Conservation (phyloP, 805 yeast genomes). For the Candida pseudoglaebosa region DNA sequence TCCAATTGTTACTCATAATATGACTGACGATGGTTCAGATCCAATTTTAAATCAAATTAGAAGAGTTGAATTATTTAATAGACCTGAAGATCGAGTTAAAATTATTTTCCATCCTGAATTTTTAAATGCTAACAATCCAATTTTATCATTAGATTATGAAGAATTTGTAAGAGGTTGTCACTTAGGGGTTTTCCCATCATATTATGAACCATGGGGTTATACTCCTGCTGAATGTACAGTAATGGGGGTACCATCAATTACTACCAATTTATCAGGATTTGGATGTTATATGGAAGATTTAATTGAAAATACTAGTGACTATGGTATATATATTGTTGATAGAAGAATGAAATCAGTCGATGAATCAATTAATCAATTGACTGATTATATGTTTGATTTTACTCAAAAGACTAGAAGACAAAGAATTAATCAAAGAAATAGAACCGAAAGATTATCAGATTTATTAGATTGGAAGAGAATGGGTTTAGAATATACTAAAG, state of each 20-base stretch:
- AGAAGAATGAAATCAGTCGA: constrained; percentile 89
- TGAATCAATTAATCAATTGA: constrained; percentile 86
- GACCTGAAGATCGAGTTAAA: constrained; percentile 86
- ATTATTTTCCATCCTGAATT: constrained; percentile 98
- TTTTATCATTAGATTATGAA: constrained; percentile 88
- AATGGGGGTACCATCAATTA: constrained; percentile 97
- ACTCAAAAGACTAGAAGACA: constrained; percentile 89
- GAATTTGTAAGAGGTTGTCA: constrained; percentile 98
- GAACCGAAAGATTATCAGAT: constrained; percentile 92
- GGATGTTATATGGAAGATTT: constrained; percentile 99
- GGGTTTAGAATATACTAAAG: constrained; percentile 96
- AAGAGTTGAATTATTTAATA: constrained; percentile 85
- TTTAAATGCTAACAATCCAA: constrained; percentile 90
- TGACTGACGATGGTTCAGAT: constrained; percentile 87
- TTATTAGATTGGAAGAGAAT: constrained; percentile 95
- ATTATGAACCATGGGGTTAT: constrained; percentile 99
- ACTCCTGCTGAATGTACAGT: constrained; percentile 99
- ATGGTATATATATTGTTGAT: constrained; percentile 96
- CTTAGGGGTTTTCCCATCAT: constrained; percentile 96
- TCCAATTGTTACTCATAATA: constrained; percentile 95
- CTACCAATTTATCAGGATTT: constrained; percentile 93
- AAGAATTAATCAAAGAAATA: constrained; percentile 94
- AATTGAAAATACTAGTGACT: constrained; percentile 89
- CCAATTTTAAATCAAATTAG: constrained; percentile 91
- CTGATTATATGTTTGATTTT: constrained; percentile 86